A percentile compares a stretch with the other conserved stretches of the same genome.
Conservation (phyloP, 225 moss, liverwort and hornwort species). For the Thuidium tamariscinum region DNA sequence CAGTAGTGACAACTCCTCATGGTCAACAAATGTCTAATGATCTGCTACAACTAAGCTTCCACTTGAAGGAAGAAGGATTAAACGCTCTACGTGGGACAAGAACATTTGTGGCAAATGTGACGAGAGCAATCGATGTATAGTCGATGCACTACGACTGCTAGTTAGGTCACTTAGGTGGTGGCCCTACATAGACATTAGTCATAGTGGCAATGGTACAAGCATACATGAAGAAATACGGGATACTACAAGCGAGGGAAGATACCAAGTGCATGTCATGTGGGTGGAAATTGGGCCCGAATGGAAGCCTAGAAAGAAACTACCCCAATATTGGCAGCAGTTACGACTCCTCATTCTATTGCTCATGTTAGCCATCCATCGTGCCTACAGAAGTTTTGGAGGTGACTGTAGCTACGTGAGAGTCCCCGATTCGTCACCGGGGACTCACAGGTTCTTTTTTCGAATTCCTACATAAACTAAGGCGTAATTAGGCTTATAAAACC, state of each 20-base stretch:
- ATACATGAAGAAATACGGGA: constrained; percentile 10
- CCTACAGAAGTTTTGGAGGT: background rate
- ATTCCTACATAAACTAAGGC: too few species aligned
- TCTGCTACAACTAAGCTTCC: background rate
- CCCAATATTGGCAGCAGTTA: background rate
- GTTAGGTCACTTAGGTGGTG: background rate
- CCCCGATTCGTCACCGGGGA: too few species aligned
- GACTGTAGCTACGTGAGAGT: too few species aligned
- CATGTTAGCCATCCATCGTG: background rate
- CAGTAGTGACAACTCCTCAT: background rate
- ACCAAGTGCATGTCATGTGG: constrained; percentile 4
- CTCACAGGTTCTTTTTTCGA: too few species aligned
- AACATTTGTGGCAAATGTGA: background rate
- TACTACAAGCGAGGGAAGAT: constrained; percentile 3
- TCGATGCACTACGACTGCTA: constrained; percentile 5
- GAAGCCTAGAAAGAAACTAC: background rate
- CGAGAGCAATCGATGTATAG: background rate
- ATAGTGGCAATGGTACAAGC: constrained; percentile 14
- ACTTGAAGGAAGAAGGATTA: constrained; percentile 9
- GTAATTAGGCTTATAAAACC: too few species aligned
- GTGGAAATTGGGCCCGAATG: background rate
- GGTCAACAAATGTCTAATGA: background rate
- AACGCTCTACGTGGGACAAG: background rate
- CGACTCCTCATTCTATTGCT: constrained; percentile 6
- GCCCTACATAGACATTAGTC: background rate